A percentile compares a stretch with the other conserved stretches of the same genome.
These are phyloP conservation scores for Sugiyamaella lignohabitans DNA, from an alignment of 805 yeast genomes.

Conservation along the genomic window DNA sequence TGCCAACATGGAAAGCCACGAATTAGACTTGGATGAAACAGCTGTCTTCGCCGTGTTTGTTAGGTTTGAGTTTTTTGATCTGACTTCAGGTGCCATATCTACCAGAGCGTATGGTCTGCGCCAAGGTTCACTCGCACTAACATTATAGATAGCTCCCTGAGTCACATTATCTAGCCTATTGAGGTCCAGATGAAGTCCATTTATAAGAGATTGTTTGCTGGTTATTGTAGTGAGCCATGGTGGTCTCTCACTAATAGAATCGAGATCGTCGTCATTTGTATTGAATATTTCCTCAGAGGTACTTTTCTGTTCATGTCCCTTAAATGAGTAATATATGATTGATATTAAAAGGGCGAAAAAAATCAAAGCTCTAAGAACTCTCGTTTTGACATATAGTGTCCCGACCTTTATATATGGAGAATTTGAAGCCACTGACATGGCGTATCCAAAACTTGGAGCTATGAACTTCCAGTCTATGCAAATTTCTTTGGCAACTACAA, in stretches of 20 bases:
- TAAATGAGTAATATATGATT: neutral
- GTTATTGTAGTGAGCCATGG: conserved; percentile 2
- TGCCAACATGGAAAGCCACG: conserved; percentile 10
- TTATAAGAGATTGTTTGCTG: conserved; percentile 5
- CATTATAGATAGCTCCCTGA: conserved; percentile 7
- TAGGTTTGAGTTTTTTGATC: no score
- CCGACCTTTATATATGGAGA: neutral
- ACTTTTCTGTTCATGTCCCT: neutral
- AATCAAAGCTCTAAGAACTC: conserved; percentile 1
- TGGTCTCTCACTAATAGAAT: neutral
- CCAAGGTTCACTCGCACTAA: conserved; percentile 1
- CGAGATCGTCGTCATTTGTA: neutral
- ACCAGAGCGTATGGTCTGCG: conserved; percentile 4
- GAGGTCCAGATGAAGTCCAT: conserved; percentile 4
- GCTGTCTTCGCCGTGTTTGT: neutral
- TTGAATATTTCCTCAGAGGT: neutral
- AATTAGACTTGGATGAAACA: conserved; percentile 1
- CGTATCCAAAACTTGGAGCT: neutral
- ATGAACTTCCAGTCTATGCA: no score
- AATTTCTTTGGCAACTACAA: no score
- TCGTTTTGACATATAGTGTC: neutral
- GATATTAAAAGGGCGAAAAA: neutral
- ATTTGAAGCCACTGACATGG: neutral
- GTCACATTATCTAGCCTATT: conserved; percentile 1
- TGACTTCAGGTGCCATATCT: neutral